A percentile compares a stretch with the other conserved stretches of the same genome.
phyloP scores from a whole-genome alignment of 768 basidiomycete species.

The Calvatia gigantea region DNA sequence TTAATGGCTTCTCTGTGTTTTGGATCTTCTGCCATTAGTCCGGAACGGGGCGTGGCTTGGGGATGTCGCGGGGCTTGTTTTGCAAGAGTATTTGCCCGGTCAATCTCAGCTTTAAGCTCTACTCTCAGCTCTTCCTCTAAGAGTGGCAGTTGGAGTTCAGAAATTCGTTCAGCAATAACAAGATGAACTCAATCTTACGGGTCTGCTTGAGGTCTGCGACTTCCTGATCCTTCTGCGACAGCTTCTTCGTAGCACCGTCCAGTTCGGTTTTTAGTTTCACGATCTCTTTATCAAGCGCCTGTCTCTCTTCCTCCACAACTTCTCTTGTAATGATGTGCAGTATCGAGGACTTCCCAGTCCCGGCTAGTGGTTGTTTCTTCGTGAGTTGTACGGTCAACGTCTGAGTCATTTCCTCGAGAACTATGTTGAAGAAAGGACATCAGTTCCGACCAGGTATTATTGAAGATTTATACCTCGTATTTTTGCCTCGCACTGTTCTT shows the following conservation, averaged over 20 bases:
- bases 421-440: constrained; percentile 30
- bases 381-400: constrained; percentile 54
- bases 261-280: constrained; percentile 37
- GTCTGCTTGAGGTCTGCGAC: constrained; percentile 44
- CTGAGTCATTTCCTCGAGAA: constrained; percentile 51
- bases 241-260: constrained; percentile 37
- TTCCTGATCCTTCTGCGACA: constrained; percentile 41
- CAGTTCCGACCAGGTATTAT: constrained; percentile 2
- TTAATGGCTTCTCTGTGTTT: constrained; percentile 58
- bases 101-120: constrained; percentile 64
- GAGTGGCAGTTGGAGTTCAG: neutral
- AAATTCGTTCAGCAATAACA: neutral
- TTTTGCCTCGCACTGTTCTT: constrained; percentile 47
- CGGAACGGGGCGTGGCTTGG: constrained; percentile 36
- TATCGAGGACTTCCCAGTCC: constrained; percentile 43
- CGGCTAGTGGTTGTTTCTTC: constrained; percentile 50
- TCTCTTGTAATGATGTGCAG: constrained; percentile 73
- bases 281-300: constrained; percentile 32
- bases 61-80: constrained; percentile 39
- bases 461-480: constrained; percentile 40
- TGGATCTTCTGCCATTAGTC: constrained; percentile 42
- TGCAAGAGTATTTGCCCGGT: constrained; percentile 43
- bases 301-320: constrained; percentile 64
- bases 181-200: constrained; percentile 34
- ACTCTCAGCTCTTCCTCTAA: constrained; percentile 48